Conservation (phyloP, 2,329 filamentous ascomycete species). For the Xylariaceae sp. region DNA sequence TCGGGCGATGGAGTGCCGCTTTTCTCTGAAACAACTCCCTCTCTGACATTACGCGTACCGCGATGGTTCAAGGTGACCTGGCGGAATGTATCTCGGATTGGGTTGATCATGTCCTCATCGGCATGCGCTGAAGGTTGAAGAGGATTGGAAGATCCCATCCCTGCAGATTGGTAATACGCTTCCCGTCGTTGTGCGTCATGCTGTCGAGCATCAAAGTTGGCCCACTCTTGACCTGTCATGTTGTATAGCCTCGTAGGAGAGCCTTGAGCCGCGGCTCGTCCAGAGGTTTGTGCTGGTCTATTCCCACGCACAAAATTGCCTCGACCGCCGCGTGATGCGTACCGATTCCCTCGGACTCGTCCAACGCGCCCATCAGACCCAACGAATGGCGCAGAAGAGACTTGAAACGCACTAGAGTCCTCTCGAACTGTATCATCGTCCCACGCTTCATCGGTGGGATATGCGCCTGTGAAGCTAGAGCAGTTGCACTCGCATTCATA, state of each 20-base stretch:
- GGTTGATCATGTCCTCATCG: not conserved
- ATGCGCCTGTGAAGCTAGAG: conserved; percentile 36
- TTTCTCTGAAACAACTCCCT: conserved; percentile 20
- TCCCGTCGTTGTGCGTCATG: conserved; percentile 29
- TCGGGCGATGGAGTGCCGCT: conserved; percentile 23
- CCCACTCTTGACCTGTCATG: conserved; percentile 15
- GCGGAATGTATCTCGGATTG: conserved; percentile 32
- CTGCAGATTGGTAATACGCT: not conserved
- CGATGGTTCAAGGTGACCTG: conserved; percentile 32
- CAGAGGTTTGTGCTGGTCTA: not conserved
- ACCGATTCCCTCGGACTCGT: conserved; percentile 1
- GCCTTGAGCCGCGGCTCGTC: not conserved
- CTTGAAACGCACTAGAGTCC: not conserved
- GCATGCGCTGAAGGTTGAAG: not conserved
- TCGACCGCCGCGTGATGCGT: conserved; percentile 6
- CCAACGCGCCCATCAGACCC: conserved; percentile 15
- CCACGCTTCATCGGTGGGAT: conserved; percentile 33
- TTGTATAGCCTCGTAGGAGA: not conserved
- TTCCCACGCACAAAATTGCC: conserved; percentile 8
- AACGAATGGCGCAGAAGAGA: conserved; percentile 15
- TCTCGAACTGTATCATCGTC: not conserved
- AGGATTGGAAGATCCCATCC: not conserved
- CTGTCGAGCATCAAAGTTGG: conserved; percentile 28
- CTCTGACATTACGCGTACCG: conserved; percentile 29
- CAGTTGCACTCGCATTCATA: conserved; percentile 38